Conservation (phyloP, 306 rosid genomes). For the Clitoria ternatea region DNA sequence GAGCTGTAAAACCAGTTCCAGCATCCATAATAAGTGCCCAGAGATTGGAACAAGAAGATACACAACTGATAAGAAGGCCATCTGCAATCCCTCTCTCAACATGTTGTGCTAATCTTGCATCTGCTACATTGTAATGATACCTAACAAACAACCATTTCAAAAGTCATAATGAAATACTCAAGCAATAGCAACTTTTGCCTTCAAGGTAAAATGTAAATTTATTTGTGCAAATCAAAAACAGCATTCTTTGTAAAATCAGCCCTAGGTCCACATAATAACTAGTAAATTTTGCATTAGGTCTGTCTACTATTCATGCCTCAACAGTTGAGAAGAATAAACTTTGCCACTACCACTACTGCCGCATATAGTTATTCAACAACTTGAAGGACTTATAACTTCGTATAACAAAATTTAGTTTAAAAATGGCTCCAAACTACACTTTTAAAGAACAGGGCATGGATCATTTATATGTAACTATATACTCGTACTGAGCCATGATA, state of each 20-base stretch:
- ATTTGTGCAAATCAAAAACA: slow-evolving; percentile 3
- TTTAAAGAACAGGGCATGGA: slow-evolving; percentile 14
- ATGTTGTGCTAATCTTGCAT: slow-evolving; percentile 80
- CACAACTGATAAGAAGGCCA: slow-evolving; percentile 92
- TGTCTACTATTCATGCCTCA: too few relatives aligned
- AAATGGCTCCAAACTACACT: slow-evolving; percentile 54
- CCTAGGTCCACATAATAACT: slow-evolving; percentile 24
- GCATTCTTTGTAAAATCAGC: neutral
- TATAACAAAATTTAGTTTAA: slow-evolving; percentile 39
- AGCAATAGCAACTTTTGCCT: neutral
- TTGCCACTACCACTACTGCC: neutral
- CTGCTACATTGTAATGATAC: slow-evolving; percentile 95
- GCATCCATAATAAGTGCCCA: slow-evolving; percentile 99
- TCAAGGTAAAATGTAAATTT: neutral
- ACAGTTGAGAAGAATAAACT: neutral
- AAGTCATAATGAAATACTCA: slow-evolving; percentile 17
- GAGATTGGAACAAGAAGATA: slow-evolving; percentile 90
- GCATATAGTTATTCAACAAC: neutral
- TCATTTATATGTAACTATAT: neutral
- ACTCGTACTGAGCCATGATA: neutral
- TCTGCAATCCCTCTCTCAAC: slow-evolving; percentile 95
- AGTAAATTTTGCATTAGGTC: too few relatives aligned
- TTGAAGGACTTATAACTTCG: neutral
- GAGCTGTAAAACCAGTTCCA: slow-evolving; percentile 84
- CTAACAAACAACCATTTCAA: slow-evolving; percentile 34